Evolutionary conservation across 495 filamentous ascomycete species (phyloP).

Genomic region (Achaetomiella virescens): DNA sequence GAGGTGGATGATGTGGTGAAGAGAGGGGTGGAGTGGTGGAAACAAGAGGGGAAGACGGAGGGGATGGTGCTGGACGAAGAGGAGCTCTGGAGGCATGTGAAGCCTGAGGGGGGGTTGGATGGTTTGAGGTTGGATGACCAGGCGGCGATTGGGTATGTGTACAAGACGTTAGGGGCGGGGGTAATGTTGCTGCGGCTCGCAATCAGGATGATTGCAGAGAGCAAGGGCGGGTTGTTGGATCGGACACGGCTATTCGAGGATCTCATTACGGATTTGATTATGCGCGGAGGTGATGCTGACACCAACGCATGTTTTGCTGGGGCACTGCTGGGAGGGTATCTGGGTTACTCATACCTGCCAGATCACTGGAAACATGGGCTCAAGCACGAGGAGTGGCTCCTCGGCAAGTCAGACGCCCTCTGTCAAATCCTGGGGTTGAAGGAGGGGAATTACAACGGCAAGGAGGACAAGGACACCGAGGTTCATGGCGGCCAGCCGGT

Average conservation of each 20-base stretch:
- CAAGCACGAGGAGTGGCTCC: conserved; percentile 34
- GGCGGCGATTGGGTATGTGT: conserved; percentile 43
- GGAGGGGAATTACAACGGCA: conserved; percentile 24
- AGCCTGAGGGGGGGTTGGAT: conserved; percentile 16
- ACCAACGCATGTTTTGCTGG: conserved; percentile 46
- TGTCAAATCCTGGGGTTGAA: conserved; percentile 24
- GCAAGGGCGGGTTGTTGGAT: neutral
- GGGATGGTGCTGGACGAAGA: conserved; percentile 24
- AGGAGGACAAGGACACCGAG: conserved; percentile 27
- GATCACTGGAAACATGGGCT: conserved; percentile 40
- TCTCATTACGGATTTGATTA: conserved; percentile 39
- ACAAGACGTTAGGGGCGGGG: conserved; percentile 41
- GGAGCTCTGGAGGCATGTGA: conserved; percentile 32
- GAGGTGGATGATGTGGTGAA: conserved; percentile 31
- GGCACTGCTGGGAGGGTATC: conserved; percentile 37
- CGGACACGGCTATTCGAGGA: conserved; percentile 31
- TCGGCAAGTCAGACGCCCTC: conserved; percentile 29
- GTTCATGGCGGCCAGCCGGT: conserved; percentile 25
- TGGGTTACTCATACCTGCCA: conserved; percentile 37
- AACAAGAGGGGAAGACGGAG: conserved; percentile 11
- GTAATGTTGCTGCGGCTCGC: conserved; percentile 33
- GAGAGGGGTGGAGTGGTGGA: conserved; percentile 21
- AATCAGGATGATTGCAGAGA: conserved; percentile 21
- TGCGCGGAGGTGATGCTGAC: conserved; percentile 45
- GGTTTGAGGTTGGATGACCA: conserved; percentile 36